phyloP scores from a whole-genome alignment of 192 early-diverging fungal genomes.

The Endogone sp. region DNA sequence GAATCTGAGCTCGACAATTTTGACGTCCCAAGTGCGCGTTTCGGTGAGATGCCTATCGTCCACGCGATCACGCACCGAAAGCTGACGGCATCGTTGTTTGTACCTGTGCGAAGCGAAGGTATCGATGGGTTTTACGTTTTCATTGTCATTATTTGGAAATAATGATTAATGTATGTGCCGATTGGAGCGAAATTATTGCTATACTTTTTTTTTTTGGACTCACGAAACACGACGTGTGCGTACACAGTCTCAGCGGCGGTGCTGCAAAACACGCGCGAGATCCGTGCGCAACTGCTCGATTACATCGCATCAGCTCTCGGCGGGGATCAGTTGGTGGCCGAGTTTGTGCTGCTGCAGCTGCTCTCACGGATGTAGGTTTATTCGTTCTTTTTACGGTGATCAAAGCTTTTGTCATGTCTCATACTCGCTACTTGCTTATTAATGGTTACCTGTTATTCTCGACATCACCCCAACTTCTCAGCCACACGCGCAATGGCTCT shows the following conservation, averaged over 20 bases:
- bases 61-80: conserved; percentile 48
- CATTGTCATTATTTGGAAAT: too few relatives aligned
- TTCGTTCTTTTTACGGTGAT: neutral
- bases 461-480: conserved; percentile 4
- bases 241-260: neutral
- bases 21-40: conserved; percentile 18
- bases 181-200: too few relatives aligned
- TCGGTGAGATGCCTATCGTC: conserved; percentile 32
- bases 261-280: conserved; percentile 20
- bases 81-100: conserved; percentile 2
- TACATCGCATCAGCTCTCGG: conserved; percentile 57
- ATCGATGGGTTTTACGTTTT: too few relatives aligned
- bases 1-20: conserved; percentile 25
- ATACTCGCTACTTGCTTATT: conserved; percentile 2
- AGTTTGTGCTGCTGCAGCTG: conserved; percentile 65
- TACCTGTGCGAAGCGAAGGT: too few relatives aligned
- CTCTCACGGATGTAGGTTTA: conserved; percentile 55
- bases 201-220: too few relatives aligned
- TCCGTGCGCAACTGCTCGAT: conserved; percentile 34
- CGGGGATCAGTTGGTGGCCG: conserved; percentile 63
- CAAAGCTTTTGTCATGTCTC: neutral
- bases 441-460: neutral
- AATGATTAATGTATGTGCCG: too few relatives aligned
- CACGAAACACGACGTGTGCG: too few relatives aligned
- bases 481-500: conserved; percentile 34